Percentiles rank a stretch among this genome's conserved stretches.
These are phyloP conservation scores for Plasmodium sp. DNA, from an alignment of 169 alveolate species.

Conservation along the genomic window DNA sequence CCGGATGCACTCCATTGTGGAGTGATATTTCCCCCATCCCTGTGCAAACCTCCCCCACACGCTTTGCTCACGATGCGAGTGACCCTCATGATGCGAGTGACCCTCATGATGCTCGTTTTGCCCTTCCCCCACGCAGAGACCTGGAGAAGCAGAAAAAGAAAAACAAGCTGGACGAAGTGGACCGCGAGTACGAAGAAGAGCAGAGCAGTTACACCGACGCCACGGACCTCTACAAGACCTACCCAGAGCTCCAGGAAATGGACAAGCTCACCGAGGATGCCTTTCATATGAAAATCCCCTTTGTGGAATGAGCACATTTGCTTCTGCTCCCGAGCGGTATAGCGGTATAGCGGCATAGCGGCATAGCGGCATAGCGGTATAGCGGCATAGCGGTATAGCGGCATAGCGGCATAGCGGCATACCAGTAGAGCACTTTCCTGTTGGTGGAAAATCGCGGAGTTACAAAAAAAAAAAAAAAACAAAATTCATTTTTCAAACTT, in stretches of 20 bases:
- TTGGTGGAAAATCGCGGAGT: background rate
- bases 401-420: too few species aligned
- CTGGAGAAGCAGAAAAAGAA: conserved; percentile 69
- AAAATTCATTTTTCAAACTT: background rate
- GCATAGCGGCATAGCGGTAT: background rate
- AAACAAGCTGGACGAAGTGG: conserved; percentile 70
- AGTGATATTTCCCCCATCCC: background rate
- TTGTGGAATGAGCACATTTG: conserved; percentile 27
- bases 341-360: too few species aligned
- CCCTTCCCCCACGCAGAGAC: conserved; percentile 35
- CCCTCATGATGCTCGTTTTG: background rate
- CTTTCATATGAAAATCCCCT: conserved; percentile 74
- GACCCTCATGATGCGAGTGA: too few species aligned
- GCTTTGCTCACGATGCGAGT: background rate
- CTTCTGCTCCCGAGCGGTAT: background rate
- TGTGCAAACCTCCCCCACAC: background rate
- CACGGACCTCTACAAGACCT: conserved; percentile 43
- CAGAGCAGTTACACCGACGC: conserved; percentile 53
- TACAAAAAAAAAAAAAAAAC: background rate
- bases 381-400: background rate
- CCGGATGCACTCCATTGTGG: background rate
- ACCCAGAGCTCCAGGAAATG: conserved; percentile 74
- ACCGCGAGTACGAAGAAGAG: conserved; percentile 67
- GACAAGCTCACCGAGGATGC: conserved; percentile 37
- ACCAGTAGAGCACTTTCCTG: background rate